Percentiles rank a stretch among this genome's conserved stretches.
These are phyloP conservation scores for Tylopilus cervinicoccineus DNA, from an alignment of 768 basidiomycete genomes.

Conservation along the genomic window DNA sequence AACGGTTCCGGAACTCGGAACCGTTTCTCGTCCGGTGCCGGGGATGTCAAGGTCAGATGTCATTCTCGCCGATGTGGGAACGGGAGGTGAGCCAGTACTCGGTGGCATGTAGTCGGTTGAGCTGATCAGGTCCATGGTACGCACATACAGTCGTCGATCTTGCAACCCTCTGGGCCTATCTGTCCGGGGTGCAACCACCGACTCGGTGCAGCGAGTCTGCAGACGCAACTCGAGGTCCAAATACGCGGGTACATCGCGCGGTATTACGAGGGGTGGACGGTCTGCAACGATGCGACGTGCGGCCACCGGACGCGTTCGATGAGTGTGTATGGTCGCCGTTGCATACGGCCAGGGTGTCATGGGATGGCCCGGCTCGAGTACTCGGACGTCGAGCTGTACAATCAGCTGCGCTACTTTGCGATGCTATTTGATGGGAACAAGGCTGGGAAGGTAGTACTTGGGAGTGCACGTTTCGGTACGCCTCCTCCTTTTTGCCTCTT, in stretches of 20 bases:
- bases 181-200: slow-evolving; percentile 65
- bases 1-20: slow-evolving; percentile 76
- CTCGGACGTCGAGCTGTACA: slow-evolving; percentile 79
- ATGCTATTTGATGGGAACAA: slow-evolving; percentile 75
- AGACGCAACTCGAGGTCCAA: slow-evolving; percentile 82
- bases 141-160: slow-evolving; percentile 53
- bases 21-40: slow-evolving; percentile 77
- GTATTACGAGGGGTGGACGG: slow-evolving; percentile 88
- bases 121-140: background rate
- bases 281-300: slow-evolving; percentile 86
- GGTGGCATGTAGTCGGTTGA: background rate
- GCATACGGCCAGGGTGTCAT: slow-evolving; percentile 43
- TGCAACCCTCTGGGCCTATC: slow-evolving; percentile 58
- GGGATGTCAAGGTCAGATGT: slow-evolving; percentile 56
- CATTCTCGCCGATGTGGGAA: slow-evolving; percentile 58
- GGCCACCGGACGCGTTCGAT: slow-evolving; percentile 86
- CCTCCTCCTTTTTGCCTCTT: background rate
- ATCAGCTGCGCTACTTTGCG: slow-evolving; percentile 81
- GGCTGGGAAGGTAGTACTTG: slow-evolving; percentile 49
- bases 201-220: slow-evolving; percentile 59
- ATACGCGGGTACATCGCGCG: slow-evolving; percentile 70
- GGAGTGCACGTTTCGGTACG: slow-evolving; percentile 41
- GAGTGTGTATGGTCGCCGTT: slow-evolving; percentile 86
- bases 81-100: slow-evolving; percentile 44
- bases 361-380: slow-evolving; percentile 49